Percentiles rank a stretch among this genome's conserved stretches.
These are phyloP conservation scores for Phytophthora quininea DNA, from an alignment of 352 stramenopile species.

Conservation along the genomic window DNA sequence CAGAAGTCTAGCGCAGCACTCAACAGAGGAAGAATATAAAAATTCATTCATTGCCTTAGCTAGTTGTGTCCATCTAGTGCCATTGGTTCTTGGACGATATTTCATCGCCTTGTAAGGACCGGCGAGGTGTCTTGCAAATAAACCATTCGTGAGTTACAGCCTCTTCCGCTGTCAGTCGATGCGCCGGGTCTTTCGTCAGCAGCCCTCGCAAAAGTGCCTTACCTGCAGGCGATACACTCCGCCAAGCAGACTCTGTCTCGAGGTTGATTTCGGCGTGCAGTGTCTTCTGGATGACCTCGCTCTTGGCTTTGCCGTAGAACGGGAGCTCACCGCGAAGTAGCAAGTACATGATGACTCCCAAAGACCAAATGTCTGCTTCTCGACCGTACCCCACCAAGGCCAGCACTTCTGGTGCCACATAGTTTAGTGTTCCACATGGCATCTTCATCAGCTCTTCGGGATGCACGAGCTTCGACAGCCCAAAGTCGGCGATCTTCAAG, in stretches of 20 bases:
- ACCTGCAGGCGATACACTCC: constrained; percentile 55
- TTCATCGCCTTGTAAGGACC: constrained; percentile 3
- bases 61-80: neutral
- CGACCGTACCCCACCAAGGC: constrained; percentile 87
- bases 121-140: constrained; percentile 22
- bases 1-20: constrained; percentile 15
- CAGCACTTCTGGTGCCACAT: constrained; percentile 94
- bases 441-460: constrained; percentile 94
- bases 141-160: constrained; percentile 90
- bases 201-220: constrained; percentile 80
- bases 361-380: constrained; percentile 92
- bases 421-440: constrained; percentile 93
- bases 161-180: constrained; percentile 80
- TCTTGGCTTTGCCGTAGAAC: constrained; percentile 91
- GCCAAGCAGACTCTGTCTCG: constrained; percentile 63
- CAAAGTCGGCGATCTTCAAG: constrained; percentile 93
- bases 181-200: constrained; percentile 84
- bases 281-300: constrained; percentile 93
- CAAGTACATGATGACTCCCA: constrained; percentile 94
- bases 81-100: neutral
- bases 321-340: constrained; percentile 88
- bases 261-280: constrained; percentile 87
- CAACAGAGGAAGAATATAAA: neutral
- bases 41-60: neutral
- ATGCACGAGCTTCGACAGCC: constrained; percentile 92